Evolutionary conservation across 192 early-diverging fungal genomes (phyloP), one percentile per base, ranked within the genome.

Genomic region (Backusella westeae): DNA sequence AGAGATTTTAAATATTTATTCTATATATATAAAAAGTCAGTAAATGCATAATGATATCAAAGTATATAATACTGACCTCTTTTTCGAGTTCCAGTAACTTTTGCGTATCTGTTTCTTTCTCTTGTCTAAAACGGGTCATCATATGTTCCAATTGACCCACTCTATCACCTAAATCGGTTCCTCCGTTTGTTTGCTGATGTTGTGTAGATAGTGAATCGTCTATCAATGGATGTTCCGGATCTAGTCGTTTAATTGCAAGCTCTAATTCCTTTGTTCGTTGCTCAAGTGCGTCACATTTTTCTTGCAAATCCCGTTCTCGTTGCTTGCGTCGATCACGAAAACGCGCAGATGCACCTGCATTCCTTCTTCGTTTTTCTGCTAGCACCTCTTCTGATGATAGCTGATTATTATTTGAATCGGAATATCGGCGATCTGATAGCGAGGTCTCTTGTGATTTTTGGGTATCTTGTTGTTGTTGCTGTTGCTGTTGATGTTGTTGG

Each of bases 321-420:
- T 89, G 85, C 71, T 91, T 91, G 73, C 90, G 84, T 4, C 90
- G 88, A 67, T 89, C 88, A 53, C 90, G 85, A 75, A 91, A 91
- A 46, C 90, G 73, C 9, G 90, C 88, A 14, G 89, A 90, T 0
- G 90, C 90, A 70, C 85, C 89, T 35, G 90, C 90, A 49, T 91
- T 91, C 67, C 90, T 79, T 63, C 86, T 81, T 75, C 90, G 78
- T 70, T 89, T 86, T 74, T 91, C 90, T 34, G 87, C 88, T n/a
- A 91, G 74, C 5, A 91, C 83, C 39, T 87, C 81, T 6, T 82
- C 83, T 2, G 88, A 80, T n/a, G 74, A 68, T 35, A 73, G 0
- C 78, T 74, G 80, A 72, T 32, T 76, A 32, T 4, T 32, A 17
- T 32, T 46, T 17, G 70, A 72, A 75, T 76, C 79, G n/a, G 75